Evolutionary conservation across 164 flowering plant genomes (phyloP).

Genomic region (Kingdonia uniflora): DNA sequence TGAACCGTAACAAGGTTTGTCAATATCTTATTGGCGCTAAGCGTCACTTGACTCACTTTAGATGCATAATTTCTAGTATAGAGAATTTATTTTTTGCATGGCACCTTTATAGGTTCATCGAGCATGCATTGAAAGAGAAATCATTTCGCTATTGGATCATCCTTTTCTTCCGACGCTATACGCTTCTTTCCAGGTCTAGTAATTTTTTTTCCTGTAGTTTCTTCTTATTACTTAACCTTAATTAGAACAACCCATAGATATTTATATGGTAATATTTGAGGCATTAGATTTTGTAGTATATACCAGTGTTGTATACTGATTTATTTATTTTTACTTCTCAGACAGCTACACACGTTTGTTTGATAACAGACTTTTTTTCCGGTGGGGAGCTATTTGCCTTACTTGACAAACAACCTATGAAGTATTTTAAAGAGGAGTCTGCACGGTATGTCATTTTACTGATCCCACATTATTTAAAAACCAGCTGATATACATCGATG

Average conservation of each 20-base stretch:
- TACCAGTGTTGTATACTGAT: constrained; percentile 5
- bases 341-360: constrained; percentile 94
- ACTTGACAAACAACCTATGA: constrained; percentile 96
- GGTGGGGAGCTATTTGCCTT: constrained; percentile 92
- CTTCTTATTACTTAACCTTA: neutral
- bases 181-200: constrained; percentile 77
- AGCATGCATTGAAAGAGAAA: constrained; percentile 92
- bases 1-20: constrained; percentile 78
- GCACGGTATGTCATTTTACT: constrained; percentile 48
- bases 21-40: neutral
- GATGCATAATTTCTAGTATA: neutral
- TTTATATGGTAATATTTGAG: no score
- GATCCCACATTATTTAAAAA: neutral
- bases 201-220: neutral
- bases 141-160: constrained; percentile 81
- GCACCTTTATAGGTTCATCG: constrained; percentile 70
- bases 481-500: no score
- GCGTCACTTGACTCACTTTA: neutral
- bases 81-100: neutral
- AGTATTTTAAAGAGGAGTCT: constrained; percentile 76
- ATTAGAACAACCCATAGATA: no score
- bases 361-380: constrained; percentile 94
- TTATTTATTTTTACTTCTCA: constrained; percentile 24
- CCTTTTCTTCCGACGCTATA: constrained; percentile 93
- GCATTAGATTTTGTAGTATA: neutral